Percentiles rank a stretch among this genome's conserved stretches.
These are phyloP conservation scores for Kuraishia capsulata DNA, from an alignment of 805 yeast species.

Conservation along the genomic window DNA sequence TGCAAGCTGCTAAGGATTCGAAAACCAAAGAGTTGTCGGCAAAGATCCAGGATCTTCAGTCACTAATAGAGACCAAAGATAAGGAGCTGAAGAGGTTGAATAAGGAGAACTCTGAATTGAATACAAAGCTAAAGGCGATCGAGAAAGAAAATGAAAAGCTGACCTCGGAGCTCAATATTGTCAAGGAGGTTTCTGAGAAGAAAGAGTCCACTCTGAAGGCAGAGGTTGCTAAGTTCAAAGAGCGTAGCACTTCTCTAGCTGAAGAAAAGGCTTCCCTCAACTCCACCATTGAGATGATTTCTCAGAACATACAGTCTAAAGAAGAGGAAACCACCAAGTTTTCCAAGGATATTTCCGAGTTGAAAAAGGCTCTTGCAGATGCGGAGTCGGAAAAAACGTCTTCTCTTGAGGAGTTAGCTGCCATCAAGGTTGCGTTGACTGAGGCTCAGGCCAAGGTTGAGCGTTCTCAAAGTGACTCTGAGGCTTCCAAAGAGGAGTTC, in stretches of 20 bases:
- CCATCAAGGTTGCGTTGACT: neutral
- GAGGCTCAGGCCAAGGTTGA: neutral
- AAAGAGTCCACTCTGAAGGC: slow-evolving; percentile 1
- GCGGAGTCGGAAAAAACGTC: neutral
- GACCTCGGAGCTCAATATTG: neutral
- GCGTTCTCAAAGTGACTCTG: slow-evolving; percentile 9
- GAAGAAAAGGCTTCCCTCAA: slow-evolving; percentile 23
- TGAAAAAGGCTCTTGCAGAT: neutral
- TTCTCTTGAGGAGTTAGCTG: neutral
- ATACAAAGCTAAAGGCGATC: slow-evolving; percentile 4
- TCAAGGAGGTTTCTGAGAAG: slow-evolving; percentile 5
- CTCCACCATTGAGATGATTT: slow-evolving; percentile 21
- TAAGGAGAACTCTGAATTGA: slow-evolving; percentile 2
- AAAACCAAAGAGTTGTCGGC: no score
- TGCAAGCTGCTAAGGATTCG: no score
- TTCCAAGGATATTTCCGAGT: slow-evolving; percentile 2
- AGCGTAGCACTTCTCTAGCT: slow-evolving; percentile 13
- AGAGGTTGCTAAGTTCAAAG: slow-evolving; percentile 2
- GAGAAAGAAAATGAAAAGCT: neutral
- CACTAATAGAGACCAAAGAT: neutral
- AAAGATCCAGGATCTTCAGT: neutral
- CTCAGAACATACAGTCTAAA: slow-evolving; percentile 20
- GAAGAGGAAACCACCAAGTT: slow-evolving; percentile 8
- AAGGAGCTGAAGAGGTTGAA: slow-evolving; percentile 1
- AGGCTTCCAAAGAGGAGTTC: slow-evolving; percentile 11